These are phyloP conservation scores for Cylindrodendrum hubeiense DNA, from an alignment of 2,329 filamentous ascomycete genomes.

Conservation along the genomic window DNA sequence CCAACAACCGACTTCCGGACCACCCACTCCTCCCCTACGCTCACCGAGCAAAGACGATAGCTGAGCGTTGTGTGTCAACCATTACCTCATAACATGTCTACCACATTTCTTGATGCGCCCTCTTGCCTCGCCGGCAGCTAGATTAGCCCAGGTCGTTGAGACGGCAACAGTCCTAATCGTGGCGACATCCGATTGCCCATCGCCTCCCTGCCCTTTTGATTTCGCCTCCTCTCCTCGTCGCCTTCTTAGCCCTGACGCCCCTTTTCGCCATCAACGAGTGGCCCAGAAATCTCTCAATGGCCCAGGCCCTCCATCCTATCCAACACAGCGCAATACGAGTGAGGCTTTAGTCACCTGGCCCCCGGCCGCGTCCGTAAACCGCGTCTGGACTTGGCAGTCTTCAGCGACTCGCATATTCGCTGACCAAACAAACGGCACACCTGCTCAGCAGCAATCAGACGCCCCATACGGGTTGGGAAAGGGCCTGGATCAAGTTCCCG, in stretches of 20 bases:
- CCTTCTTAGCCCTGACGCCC: slow-evolving; percentile 8
- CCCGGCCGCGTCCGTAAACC: slow-evolving; percentile 6
- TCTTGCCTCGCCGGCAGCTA: not conserved
- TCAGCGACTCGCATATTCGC: not conserved
- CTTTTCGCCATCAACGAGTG: not conserved
- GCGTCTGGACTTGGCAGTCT: not conserved
- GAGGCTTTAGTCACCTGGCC: slow-evolving; percentile 8
- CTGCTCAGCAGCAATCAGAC: not conserved
- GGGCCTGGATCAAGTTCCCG: not conserved
- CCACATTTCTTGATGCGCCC: not conserved
- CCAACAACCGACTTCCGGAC: slow-evolving; percentile 29
- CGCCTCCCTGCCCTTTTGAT: slow-evolving; percentile 23
- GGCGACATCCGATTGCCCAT: slow-evolving; percentile 10
- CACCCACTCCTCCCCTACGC: slow-evolving; percentile 1
- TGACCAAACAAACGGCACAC: slow-evolving; percentile 5
- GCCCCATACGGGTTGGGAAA: not conserved
- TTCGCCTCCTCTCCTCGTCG: slow-evolving; percentile 19
- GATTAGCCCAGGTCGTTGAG: not conserved
- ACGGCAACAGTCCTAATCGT: slow-evolving; percentile 6
- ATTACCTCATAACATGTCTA: slow-evolving; percentile 21
- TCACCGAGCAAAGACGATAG: slow-evolving; percentile 11
- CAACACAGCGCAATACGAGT: slow-evolving; percentile 4
- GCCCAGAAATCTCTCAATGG: slow-evolving; percentile 9
- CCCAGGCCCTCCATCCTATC: slow-evolving; percentile 2
- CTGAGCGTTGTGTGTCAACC: slow-evolving; percentile 4